Percentiles rank a stretch among this genome's conserved stretches.
Evolutionary conservation across 306 rosid species (phyloP).

Genomic region (Lablab purpureus): DNA sequence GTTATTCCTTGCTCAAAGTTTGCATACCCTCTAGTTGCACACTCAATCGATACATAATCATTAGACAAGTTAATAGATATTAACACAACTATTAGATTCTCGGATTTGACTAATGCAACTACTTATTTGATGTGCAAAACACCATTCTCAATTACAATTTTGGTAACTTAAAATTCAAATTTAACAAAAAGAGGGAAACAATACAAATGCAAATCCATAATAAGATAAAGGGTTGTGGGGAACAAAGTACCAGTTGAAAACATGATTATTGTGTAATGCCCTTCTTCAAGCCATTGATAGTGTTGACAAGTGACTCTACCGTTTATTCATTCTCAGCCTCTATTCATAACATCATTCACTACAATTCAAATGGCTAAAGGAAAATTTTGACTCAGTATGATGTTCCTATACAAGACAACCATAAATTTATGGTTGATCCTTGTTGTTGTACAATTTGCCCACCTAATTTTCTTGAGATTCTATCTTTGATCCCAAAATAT

Average conservation of each 20-base stretch:
- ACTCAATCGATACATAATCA: neutral
- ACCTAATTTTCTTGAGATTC: slow-evolving; percentile 52
- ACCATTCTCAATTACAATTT: slow-evolving; percentile 19
- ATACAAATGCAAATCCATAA: neutral
- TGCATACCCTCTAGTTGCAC: neutral
- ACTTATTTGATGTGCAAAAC: slow-evolving; percentile 23
- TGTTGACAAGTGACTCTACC: slow-evolving; percentile 2
- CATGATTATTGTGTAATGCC: slow-evolving; percentile 6
- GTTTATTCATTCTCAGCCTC: slow-evolving; percentile 27
- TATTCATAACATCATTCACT: slow-evolving; percentile 32
- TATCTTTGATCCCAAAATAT: slow-evolving; percentile 67
- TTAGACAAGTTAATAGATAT: neutral
- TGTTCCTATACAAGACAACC: slow-evolving; percentile 43
- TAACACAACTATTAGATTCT: slow-evolving; percentile 22
- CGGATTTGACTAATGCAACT: slow-evolving; percentile 11
- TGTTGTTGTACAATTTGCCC: slow-evolving; percentile 53
- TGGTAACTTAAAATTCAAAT: neutral
- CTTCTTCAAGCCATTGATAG: slow-evolving; percentile 14
- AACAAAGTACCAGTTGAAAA: neutral
- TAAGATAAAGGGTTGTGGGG: neutral
- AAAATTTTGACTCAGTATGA: slow-evolving; percentile 40
- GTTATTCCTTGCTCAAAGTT: neutral
- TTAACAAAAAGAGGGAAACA: neutral
- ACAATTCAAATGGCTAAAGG: slow-evolving; percentile 33
- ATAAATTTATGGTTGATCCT: slow-evolving; percentile 57